Evolutionary conservation across 116 monocot genomes (phyloP), one percentile per base, ranked within the genome.

Genomic region (Trichopus zeylanicus): DNA sequence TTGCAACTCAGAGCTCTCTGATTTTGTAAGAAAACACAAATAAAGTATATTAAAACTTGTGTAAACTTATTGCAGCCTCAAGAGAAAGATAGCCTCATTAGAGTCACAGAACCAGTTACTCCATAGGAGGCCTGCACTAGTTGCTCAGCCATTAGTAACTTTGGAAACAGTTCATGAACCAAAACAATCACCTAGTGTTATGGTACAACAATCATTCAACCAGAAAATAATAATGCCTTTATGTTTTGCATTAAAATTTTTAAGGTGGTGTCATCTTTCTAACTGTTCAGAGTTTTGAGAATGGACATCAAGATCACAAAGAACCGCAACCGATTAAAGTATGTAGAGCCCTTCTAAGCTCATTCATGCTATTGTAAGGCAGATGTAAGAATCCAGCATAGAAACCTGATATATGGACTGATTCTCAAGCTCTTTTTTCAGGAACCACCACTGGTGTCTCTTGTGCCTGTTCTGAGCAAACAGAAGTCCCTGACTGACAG

Each of bases 401-500:
- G n/a, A n/a, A n/a, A n/a, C n/a, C n/a, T n/a, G n/a, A n/a, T n/a
- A n/a, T n/a, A n/a, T n/a, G 10, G 7, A 49, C 49, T 47, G 27
- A 23, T 24, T 59, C 31, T n/a, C 29, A 67, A 10, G 12, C 46
- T 32, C 65, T 26, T n/a, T 25, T 68, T 68, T 38, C 75, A 90
- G 89, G 85, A 81, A 30, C 42, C 55, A 22, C 22, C 46, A 25
- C 33, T 55, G 6, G 55, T 51, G 20, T 61, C 75, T 67, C 52
- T 63, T 35, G 31, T 56, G 48, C 66, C 68, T 63, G 66, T 70
- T 38, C 67, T 97, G 62, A 85, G 70, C 58, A 91, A 78, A 74
- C 98, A 98, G 53, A 91, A 83, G 62, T 91, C 98, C 19, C 68
- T 98, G 26, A 91, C 81, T 19, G 85, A 98, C 48, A 73, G 88